These are phyloP conservation scores for Noccaea bulbosa DNA, from an alignment of 345 rosid species.

Conservation along the genomic window DNA sequence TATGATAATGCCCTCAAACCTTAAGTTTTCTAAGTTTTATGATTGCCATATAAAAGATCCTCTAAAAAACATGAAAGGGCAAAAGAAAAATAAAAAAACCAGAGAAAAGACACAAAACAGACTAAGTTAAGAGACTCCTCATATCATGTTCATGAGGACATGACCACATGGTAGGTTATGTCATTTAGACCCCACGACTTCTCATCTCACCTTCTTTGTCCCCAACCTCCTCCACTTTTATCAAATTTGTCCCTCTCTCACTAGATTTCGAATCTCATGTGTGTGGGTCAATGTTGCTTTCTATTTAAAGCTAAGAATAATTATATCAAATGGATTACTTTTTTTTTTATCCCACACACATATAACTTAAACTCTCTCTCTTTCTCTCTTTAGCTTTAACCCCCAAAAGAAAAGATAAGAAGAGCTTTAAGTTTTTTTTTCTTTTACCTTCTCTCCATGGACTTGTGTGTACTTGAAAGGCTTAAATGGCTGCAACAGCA, in stretches of 20 bases:
- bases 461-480: conserved; percentile 46
- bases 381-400: conserved; percentile 34
- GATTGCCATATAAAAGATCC: conserved; percentile 19
- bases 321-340: conserved; percentile 38
- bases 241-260: conserved; percentile 44
- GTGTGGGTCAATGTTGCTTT: conserved; percentile 50
- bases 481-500: conserved; percentile 51
- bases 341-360: conserved; percentile 37
- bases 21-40: neutral
- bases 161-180: conserved; percentile 48
- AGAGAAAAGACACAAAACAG: conserved; percentile 32
- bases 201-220: conserved; percentile 46
- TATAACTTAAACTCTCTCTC: conserved; percentile 28
- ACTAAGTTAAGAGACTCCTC: conserved; percentile 40
- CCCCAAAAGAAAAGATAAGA: conserved; percentile 31
- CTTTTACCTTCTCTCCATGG: conserved; percentile 40
- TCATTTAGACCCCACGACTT: conserved; percentile 47
- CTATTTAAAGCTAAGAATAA: conserved; percentile 44
- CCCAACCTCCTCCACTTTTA: conserved; percentile 43
- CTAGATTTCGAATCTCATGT: conserved; percentile 45
- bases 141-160: conserved; percentile 44
- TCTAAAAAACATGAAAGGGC: conserved; percentile 44
- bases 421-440: conserved; percentile 20
- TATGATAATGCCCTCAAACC: neutral
- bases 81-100: conserved; percentile 20